Base-by-base conservation (phyloP, 306 rosid genomes). In the Fragaria nilgerrensis region DNA sequence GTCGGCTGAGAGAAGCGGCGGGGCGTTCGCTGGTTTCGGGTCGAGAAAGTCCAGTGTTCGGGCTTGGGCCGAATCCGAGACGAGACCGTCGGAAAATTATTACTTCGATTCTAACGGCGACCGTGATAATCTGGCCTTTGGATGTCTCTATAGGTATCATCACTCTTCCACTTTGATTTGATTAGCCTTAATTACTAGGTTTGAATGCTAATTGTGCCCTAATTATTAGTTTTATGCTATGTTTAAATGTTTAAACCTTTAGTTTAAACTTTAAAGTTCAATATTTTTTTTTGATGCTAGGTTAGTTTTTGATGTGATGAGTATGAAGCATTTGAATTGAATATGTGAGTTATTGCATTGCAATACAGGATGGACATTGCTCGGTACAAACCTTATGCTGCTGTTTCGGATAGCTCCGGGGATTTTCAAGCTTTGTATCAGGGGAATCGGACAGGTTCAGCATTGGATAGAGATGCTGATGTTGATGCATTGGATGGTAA, bases 281-380 rank as follows among this genome's bases (percentile, higher is more conserved):
- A 22, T 1, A 8, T 29, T 1, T 71, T 36, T 48, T 34, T 27
- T 15, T 32, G 20, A 22, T 59, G 69, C 56, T 74, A 45, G 56
- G 27, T 52, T 69, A 34, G 27, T 49, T 64, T 23, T 64, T 22
- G 72, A 34, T 22, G 52, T 25, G 64, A 23, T 39, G 9, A 2
- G 1, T 72, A 56, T 37, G 66, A 15, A 22, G 53, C 9, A 56
- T 37, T 73, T 13, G 22, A 55, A 69, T 65, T 82, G 34, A 47
- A 29, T 32, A 2, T 17, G 16, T 69, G 68, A 65, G 61, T 72
- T 32, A 32, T 32, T 53, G 6, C 0, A 69, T 58, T 71, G 75
- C 47, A 59, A 66, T 79, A 91, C 96, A 94, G 98, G 88, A 92
- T 90, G 97, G 98, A 94, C 84, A 75, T 94, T 88, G 92, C 97